A percentile compares a stretch with the other conserved stretches of the same genome.
These are phyloP conservation scores for Astrephomene gubernaculifera DNA, from an alignment of 139 green algal species.

Conservation along the genomic window DNA sequence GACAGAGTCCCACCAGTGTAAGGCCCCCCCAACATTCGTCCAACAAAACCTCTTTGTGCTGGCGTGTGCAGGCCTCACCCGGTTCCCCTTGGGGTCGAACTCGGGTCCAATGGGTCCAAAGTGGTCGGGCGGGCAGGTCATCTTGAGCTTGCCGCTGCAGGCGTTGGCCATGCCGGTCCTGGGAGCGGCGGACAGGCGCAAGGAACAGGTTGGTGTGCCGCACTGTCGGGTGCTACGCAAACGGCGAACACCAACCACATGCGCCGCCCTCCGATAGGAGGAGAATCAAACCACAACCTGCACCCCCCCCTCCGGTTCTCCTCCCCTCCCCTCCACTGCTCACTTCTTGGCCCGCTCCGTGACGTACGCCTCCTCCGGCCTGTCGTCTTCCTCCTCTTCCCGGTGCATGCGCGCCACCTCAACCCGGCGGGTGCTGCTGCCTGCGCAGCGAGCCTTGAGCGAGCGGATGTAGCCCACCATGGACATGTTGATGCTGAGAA, in stretches of 20 bases:
- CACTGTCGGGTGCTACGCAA: neutral
- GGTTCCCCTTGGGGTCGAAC: conserved; percentile 80
- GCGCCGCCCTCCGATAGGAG: neutral
- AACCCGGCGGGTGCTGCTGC: neutral
- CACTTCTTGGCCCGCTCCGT: conserved; percentile 79
- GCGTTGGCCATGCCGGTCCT: conserved; percentile 91
- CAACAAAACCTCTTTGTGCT: neutral
- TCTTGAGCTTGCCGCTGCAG: conserved; percentile 85
- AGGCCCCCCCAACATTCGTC: neutral
- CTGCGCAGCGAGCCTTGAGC: conserved; percentile 21
- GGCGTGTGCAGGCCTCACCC: conserved; percentile 45
- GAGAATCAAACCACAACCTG: neutral
- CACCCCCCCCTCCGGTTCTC: neutral
- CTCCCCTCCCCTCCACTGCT: neutral
- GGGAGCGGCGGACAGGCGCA: conserved; percentile 11
- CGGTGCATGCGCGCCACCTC: neutral
- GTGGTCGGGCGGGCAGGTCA: conserved; percentile 88
- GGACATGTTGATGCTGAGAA: conserved; percentile 85
- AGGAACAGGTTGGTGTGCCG: neutral
- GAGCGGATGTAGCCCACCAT: conserved; percentile 80
- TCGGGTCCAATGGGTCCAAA: conserved; percentile 96
- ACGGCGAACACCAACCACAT: neutral
- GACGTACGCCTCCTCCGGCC: conserved; percentile 92
- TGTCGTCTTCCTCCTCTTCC: conserved; percentile 56
- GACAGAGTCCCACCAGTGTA: neutral